A percentile compares a stretch with the other conserved stretches of the same genome.
phyloP scores from a whole-genome alignment of 805 yeast genomes.

The Pichia paraexigua region DNA sequence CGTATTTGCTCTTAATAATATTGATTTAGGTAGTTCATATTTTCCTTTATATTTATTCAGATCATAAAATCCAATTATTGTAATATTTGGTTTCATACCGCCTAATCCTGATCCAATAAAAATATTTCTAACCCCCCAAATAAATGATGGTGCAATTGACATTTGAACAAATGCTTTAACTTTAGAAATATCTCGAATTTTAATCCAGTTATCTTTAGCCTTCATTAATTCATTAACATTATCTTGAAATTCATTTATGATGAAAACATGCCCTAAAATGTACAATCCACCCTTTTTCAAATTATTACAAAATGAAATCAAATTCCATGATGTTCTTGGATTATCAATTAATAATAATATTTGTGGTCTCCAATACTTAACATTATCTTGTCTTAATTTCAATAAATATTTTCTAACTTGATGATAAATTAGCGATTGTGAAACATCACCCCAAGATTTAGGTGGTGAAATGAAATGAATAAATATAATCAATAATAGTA shows the following conservation, averaged over 20 bases:
- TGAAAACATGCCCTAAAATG: constrained; percentile 84
- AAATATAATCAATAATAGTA: constrained; percentile 58
- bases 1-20: not conserved
- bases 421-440: constrained; percentile 90
- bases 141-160: constrained; percentile 75
- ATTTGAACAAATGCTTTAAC: constrained; percentile 94
- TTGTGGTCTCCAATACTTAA: constrained; percentile 98
- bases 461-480: constrained; percentile 93
- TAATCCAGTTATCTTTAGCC: constrained; percentile 77
- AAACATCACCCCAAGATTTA: constrained; percentile 96
- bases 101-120: constrained; percentile 94
- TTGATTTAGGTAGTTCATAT: constrained; percentile 12
- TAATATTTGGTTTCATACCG: constrained; percentile 95
- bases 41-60: constrained; percentile 25
- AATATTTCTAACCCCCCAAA: constrained; percentile 94
- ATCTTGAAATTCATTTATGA: constrained; percentile 52
- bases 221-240: constrained; percentile 60
- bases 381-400: constrained; percentile 81
- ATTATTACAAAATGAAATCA: constrained; percentile 88
- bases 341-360: constrained; percentile 80
- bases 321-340: constrained; percentile 86
- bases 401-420: constrained; percentile 89
- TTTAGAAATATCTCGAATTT: constrained; percentile 65
- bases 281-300: constrained; percentile 93
- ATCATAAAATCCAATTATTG: constrained; percentile 86